Evolutionary conservation across 352 stramenopile species (phyloP), one percentile per base, ranked within the genome.

Genomic region (Phytopythium delawarense): DNA sequence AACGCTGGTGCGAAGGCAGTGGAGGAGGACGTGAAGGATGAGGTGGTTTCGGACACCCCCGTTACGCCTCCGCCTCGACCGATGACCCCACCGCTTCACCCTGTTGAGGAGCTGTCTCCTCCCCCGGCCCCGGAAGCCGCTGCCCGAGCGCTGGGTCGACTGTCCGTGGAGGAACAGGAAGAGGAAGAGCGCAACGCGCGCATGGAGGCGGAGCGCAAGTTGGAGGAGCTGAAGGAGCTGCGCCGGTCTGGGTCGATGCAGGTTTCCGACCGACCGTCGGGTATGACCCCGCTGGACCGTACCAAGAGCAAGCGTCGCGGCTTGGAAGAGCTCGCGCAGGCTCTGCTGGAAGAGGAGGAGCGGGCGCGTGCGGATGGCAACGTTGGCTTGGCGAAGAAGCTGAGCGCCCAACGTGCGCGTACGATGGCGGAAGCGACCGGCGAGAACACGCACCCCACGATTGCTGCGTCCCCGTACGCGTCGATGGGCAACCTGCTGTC

Each of bases 161-260:
- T 87, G 48, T 66, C 80, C 20, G 71, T 71, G 3, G 79, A 84
- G 35, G 70, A 86, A 39, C 76, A 83, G 34, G 81, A 89, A 46
- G 59, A 76, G 39, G 84, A 95, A 73, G 86, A 95, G 42, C 66
- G 84, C 46, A 86, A 89, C 55, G 86, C 86, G 18, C 86, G 86
- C 15, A 34, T 86, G 25, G 86, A 95, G 61, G 86, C 86, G 9
- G 84, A 95, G 66, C 83, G 78, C 37, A 95, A 93, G 62, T 56
- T 95, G 46, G 73, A 89, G 68, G 86, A 95, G 61, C 75, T 95
- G 3, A 87, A 92, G 72, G 79, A 89, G 48, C 71, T 93, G 45
- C 79, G 79, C 51, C 73, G 77, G 9, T 88, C 72, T 34, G 83
- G 84, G 57, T 85, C 82, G 32, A 84, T 85, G 63, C 64, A 78